Percentiles rank a stretch among this genome's conserved stretches.
Conservation (phyloP, 148 eudicot species). For the Cornus suecica region DNA sequence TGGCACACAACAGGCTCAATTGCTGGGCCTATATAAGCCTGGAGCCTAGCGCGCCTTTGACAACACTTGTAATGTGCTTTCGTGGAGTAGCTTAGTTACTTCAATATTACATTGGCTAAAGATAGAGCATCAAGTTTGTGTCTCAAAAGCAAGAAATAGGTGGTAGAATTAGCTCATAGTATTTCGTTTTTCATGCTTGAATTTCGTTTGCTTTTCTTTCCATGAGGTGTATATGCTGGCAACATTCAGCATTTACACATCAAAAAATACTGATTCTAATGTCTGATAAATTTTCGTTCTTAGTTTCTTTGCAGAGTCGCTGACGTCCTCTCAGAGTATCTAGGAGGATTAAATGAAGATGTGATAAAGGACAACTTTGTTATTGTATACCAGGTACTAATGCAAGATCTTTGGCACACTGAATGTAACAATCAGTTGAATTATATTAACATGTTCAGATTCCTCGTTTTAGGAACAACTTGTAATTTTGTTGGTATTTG, state of each 20-base stretch:
- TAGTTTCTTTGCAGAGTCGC: constrained; percentile 98
- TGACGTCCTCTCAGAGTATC: constrained; percentile 83
- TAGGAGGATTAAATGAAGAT: constrained; percentile 94
- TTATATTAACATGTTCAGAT: background rate
- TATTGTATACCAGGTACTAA: constrained; percentile 82
- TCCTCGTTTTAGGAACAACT: constrained; percentile 11
- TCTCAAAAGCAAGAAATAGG: background rate
- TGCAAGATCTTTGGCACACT: background rate
- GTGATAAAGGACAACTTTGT: constrained; percentile 94
- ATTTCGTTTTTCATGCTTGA: constrained; percentile 10
- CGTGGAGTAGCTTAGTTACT: background rate
- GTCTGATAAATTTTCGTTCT: constrained; percentile 31
- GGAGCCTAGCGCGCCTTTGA: no score
- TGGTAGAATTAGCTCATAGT: background rate
- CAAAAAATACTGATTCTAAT: background rate
- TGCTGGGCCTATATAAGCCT: no score
- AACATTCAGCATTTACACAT: background rate
- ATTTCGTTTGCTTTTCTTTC: constrained; percentile 4
- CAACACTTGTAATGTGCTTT: no score
- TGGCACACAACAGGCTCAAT: no score
- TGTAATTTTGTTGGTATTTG: constrained; percentile 10
- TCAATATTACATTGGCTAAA: no score
- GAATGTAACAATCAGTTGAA: no score
- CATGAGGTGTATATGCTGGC: background rate
- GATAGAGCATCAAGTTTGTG: no score